Evolutionary conservation across 2,329 filamentous ascomycete species (phyloP), one percentile per base, ranked within the genome.

Genomic region (Xylaria sp.): DNA sequence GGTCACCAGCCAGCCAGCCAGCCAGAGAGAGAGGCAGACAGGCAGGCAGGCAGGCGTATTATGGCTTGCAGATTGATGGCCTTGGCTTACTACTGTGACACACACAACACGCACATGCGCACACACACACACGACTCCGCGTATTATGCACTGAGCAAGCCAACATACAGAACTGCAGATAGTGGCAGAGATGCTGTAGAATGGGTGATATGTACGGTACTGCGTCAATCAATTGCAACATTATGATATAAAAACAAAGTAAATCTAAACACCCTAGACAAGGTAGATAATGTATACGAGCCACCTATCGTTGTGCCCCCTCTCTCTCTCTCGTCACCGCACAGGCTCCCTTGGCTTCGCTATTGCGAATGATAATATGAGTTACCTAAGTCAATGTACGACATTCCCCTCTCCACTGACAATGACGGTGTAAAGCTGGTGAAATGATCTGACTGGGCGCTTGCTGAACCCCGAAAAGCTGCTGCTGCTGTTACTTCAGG

Each of bases 81-180:
- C 32, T 60, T 66, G 60, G 68, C 60, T 70, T 66, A 66, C 68
- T 65, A 60, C 13, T 46, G 18, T n/a, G 7, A n/a, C 13, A 8
- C 18, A 46, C 41, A 28, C 12, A n/a, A 37, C 10, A 46, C 18
- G 18, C 41, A 46, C 15, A n/a, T n/a, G 15, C 48, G 25, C 5
- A 20, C 25, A 20, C 25, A 44, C 25, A 44, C 23, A 41, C 55
- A 54, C 46, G 8, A 56, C 58, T 62, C 46, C 23, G 39, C 58
- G 50, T 10, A 51, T 61, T 46, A 63, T 66, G 63, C 64, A 60
- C 54, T 44, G 51, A 64, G 58, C 20, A 32, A 48, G 52, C 63
- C 44, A 52, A 50, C 56, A 46, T 34, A 37, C 32, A 52, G 25
- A n/a, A 54, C 51, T 32, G 6, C 37, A 55, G 8, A 63, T 46